Percentiles rank a stretch among this genome's conserved stretches.
Conservation (phyloP, 495 filamentous ascomycete species). For the Aspergillus nidulans region DNA sequence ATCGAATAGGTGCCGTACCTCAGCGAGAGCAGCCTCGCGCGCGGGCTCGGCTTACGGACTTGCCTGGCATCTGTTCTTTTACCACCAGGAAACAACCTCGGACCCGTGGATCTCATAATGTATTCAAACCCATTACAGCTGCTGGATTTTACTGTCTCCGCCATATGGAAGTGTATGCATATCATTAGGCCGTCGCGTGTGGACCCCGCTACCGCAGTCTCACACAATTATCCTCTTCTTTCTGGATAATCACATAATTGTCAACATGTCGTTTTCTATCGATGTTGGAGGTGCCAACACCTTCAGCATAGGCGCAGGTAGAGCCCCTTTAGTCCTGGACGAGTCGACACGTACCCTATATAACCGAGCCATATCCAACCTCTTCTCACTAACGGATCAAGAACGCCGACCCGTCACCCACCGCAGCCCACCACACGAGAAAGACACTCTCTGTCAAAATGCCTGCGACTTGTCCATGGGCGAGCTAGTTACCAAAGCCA, state of each 20-base stretch:
- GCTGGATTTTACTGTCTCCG: too few relatives aligned
- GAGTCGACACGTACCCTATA: conserved; percentile 14
- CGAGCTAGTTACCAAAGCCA: conserved; percentile 14
- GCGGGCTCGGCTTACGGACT: too few relatives aligned
- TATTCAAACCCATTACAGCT: too few relatives aligned
- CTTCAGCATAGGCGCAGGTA: not conserved
- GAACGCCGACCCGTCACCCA: conserved; percentile 9
- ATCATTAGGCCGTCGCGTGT: not conserved
- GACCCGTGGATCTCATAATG: too few relatives aligned
- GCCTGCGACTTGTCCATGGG: conserved; percentile 4
- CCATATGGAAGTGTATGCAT: too few relatives aligned
- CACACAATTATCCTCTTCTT: not conserved
- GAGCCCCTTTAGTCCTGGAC: conserved; percentile 5
- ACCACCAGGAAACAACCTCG: too few relatives aligned
- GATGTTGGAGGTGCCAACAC: not conserved
- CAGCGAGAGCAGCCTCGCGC: too few relatives aligned
- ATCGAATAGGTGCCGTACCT: too few relatives aligned
- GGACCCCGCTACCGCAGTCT: not conserved
- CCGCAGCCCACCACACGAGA: conserved; percentile 6
- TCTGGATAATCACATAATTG: not conserved
- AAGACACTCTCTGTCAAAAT: conserved; percentile 10
- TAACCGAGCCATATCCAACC: conserved; percentile 12
- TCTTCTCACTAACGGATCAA: conserved; percentile 11
- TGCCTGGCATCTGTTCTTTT: too few relatives aligned
- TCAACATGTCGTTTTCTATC: conserved; percentile 3